Evolutionary conservation across 2,329 filamentous ascomycete genomes (phyloP), one percentile per base, ranked within the genome.

Genomic region (Elsinoe australis): DNA sequence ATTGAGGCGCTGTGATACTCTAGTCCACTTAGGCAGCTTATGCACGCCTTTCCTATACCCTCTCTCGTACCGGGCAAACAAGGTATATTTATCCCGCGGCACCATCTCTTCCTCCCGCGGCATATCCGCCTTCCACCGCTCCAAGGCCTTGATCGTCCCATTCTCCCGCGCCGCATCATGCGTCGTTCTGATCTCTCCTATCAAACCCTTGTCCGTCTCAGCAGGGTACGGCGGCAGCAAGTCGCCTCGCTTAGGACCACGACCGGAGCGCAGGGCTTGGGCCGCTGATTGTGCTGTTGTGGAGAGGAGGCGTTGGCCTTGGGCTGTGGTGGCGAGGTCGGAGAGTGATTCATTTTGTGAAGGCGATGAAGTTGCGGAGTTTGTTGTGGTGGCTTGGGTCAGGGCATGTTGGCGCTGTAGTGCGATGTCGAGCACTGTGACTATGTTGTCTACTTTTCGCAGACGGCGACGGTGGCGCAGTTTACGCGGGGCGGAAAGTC

Each of bases 11-110:
- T 96, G 90, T 55, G 87, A 94, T 54, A 96, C 83, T 70, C 89
- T 83, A 58, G 90, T 96, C 90, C 90, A 96, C 71, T 96, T 71
- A 5, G 68, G 68, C 55, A 71, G 52, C 53, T 70, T 96, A 71
- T 96, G 90, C 66, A 98, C 89, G 49, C 88, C 87, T 79, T 98
- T 98, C 64, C 92, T 77, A 67, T 96, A 98, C 59, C 79, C 82
- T 80, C 89, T 94, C 66, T 85, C 88, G 69, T 96, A 95, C 59
- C 89, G 82, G 68, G 95, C 90, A 68, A 96, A 98, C 61, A 98
- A 84, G 21, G 87, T 95, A 71, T 98, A 98, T 71, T 98, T 98
- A 71, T 98, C 92, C 68, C 80, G 84, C 38, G 92, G 84, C 65
- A 94, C 65, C 92, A 98, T 98, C 74, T 96, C 88, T 61, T 80